Evolutionary conservation across 2,329 filamentous ascomycete species (phyloP), one percentile per base, ranked within the genome.

Genomic region (Clonostachys byssicola): DNA sequence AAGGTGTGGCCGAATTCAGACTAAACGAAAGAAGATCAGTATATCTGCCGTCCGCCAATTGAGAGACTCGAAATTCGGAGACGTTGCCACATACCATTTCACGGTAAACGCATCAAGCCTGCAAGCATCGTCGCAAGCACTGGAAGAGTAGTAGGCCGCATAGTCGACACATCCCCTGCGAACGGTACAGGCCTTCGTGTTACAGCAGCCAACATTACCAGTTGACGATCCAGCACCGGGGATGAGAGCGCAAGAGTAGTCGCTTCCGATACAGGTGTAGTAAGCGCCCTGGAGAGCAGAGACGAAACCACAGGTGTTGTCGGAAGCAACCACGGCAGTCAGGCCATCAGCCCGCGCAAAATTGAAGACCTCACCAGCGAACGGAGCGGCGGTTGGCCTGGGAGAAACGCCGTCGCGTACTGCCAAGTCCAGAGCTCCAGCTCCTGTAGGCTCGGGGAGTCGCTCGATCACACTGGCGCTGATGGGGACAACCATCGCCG

Each of bases 291-390:
- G 47, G 30, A 60, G 62, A 34, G 68, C 75, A 33, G 63, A 64
- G 38, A 78, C 58, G 54, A 66, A 79, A 51, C 75, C 76, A 49
- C 76, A 79, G 0, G 71, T 76, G 50, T 74, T 74, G 54, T 77
- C 73, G 2, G 72, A 70, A 12, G 67, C 75, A 46, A 73, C 56
- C n/a, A 75, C 62, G 30, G 72, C 63, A 0, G 64, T 71, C 16
- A 59, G 23, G 8, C 23, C 23, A 30, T 13, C 12, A 14, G 30
- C 40, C 12, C 17, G 39, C 20, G 16, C n/a, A 20, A 40, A 20
- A 17, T 20, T 40, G 39, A 40, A 16, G 23, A 30, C 23, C 23
- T 30, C 5, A 12, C 51, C 43, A 4, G 34, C 57, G 4, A 72
- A 68, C 7, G 67, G 65, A 34, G 58, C 23, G 23, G 23, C 40